A percentile compares a stretch with the other conserved stretches of the same genome.
phyloP scores from a whole-genome alignment of 495 filamentous ascomycete genomes.

The Umbilicaria muhlenbergii region DNA sequence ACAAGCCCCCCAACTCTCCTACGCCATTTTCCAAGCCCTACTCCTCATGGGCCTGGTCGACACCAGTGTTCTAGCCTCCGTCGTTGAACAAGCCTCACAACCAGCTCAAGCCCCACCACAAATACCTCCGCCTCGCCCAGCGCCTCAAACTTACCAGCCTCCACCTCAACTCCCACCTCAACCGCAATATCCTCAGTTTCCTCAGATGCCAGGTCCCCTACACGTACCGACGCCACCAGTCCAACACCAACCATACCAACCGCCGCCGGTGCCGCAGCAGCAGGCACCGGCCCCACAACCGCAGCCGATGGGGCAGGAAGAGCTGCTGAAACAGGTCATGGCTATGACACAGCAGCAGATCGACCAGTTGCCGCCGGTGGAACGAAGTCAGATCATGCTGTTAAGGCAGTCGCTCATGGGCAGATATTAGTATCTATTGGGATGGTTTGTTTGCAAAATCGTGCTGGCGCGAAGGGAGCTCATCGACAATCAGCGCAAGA shows the following conservation, averaged over 20 bases:
- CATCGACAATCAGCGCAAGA: too few species aligned
- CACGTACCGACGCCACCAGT: conserved; percentile 41
- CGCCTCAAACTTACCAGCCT: conserved; percentile 4
- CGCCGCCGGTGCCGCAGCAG: conserved; percentile 26
- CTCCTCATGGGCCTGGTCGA: conserved; percentile 89
- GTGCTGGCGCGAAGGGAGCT: too few species aligned
- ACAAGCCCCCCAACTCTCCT: conserved; percentile 84
- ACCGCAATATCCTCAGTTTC: conserved; percentile 11
- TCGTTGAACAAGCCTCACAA: conserved; percentile 39
- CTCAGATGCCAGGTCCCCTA: conserved; percentile 18
- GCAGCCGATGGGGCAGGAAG: conserved; percentile 39
- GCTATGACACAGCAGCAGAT: conserved; percentile 60
- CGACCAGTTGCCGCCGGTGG: conserved; percentile 53
- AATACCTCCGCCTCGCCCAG: conserved; percentile 8
- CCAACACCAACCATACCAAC: conserved; percentile 39
- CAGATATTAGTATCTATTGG: conserved; percentile 13
- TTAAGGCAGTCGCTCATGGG: conserved; percentile 28
- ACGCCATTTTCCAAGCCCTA: conserved; percentile 90
- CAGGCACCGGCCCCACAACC: conserved; percentile 26
- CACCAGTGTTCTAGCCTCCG: conserved; percentile 35
- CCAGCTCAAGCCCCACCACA: conserved; percentile 14
- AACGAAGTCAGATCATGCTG: conserved; percentile 61
- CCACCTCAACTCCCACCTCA: conserved; percentile 12
- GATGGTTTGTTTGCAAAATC: neutral
- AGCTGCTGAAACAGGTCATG: conserved; percentile 60